Conservation (phyloP, 2,329 filamentous ascomycete genomes). For the Trichoderma sp. region DNA sequence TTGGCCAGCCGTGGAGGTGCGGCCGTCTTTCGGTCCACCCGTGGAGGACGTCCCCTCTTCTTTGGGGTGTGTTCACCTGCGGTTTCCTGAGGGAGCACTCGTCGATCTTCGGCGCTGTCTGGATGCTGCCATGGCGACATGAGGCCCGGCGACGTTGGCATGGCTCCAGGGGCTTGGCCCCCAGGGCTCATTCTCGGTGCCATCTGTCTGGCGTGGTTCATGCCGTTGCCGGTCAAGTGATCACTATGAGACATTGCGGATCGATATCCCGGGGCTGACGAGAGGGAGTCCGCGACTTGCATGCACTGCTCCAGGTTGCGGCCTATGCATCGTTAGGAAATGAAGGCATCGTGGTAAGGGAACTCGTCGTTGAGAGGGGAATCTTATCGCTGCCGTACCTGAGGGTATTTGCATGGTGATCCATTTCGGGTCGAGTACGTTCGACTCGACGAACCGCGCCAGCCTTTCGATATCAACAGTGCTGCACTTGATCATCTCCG, state of each 20-base stretch:
- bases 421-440: slow-evolving; percentile 49
- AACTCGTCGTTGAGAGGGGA: no score
- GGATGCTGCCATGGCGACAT: slow-evolving; percentile 36
- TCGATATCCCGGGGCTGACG: slow-evolving; percentile 31
- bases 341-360: background rate
- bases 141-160: slow-evolving; percentile 12
- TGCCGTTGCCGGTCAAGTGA: slow-evolving; percentile 12
- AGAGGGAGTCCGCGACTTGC: slow-evolving; percentile 45
- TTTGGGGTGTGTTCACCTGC: slow-evolving; percentile 17
- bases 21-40: slow-evolving; percentile 46
- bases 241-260: slow-evolving; percentile 21
- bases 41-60: slow-evolving; percentile 51
- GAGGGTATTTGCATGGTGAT: slow-evolving; percentile 52
- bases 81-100: slow-evolving; percentile 25
- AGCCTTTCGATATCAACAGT: slow-evolving; percentile 51
- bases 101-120: slow-evolving; percentile 27
- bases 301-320: slow-evolving; percentile 53
- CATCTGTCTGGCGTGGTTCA: slow-evolving; percentile 19
- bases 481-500: slow-evolving; percentile 61
- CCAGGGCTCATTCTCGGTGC: slow-evolving; percentile 17
- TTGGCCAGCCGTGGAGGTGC: slow-evolving; percentile 41
- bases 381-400: slow-evolving; percentile 41
- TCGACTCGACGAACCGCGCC: slow-evolving; percentile 50
- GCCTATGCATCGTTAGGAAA: slow-evolving; percentile 39
- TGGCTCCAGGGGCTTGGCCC: background rate